Evolutionary conservation across 345 rosid genomes (phyloP).

Genomic region (Acer campestre): DNA sequence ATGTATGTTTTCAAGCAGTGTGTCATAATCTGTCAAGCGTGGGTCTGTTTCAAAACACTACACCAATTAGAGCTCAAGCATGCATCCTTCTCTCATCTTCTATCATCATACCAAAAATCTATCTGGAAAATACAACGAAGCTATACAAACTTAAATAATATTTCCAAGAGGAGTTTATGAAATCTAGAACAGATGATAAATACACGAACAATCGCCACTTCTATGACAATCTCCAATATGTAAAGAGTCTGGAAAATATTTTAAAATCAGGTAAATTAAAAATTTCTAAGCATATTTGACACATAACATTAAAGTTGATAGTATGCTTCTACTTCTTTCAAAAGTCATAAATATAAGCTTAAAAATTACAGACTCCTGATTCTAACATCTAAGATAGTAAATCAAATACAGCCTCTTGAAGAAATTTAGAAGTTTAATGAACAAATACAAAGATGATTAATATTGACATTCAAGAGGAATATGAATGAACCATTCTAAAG

Average conservation of each 20-base stretch:
- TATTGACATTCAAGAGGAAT: background rate
- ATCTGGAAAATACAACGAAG: constrained; percentile 18
- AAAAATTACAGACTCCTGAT: background rate
- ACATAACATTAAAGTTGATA: no score
- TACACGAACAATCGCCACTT: background rate
- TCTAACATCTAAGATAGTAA: background rate
- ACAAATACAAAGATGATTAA: background rate
- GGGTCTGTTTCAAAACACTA: constrained; percentile 70
- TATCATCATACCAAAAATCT: constrained; percentile 11
- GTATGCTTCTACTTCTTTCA: no score
- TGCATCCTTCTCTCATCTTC: constrained; percentile 12
- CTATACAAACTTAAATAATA: constrained; percentile 14
- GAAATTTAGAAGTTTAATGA: background rate
- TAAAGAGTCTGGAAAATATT: background rate
- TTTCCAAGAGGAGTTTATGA: background rate
- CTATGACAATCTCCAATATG: background rate
- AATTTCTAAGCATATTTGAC: background rate
- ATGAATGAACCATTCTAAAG: background rate
- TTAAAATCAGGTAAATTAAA: background rate
- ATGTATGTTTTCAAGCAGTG: constrained; percentile 82
- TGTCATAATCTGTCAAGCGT: constrained; percentile 89
- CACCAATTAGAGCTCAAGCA: constrained; percentile 34
- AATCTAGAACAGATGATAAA: background rate
- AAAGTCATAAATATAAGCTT: background rate
- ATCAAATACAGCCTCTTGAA: background rate